Evolutionary conservation across 2,329 filamentous ascomycete genomes (phyloP).

Genomic region (Verticillium isaacii): DNA sequence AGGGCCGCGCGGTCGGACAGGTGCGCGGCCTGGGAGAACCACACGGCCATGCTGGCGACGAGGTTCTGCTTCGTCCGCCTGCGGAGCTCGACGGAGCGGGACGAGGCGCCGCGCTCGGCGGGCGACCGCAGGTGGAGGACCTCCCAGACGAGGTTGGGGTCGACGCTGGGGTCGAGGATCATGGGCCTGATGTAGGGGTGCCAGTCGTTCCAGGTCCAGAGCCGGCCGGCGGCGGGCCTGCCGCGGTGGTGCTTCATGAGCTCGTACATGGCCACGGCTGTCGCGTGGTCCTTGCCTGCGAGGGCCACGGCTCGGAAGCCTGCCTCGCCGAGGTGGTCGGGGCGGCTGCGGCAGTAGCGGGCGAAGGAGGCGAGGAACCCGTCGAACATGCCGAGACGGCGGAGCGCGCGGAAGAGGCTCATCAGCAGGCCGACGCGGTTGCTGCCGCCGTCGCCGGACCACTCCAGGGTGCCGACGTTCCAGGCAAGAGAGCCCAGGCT

Average conservation of each 20-base stretch:
- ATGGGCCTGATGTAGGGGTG: conserved; percentile 23
- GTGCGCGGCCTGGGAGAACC: conserved; percentile 21
- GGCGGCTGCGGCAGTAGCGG: neutral
- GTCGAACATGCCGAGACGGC: conserved; percentile 8
- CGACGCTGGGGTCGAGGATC: conserved; percentile 23
- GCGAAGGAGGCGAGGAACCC: conserved; percentile 12
- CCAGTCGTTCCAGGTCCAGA: conserved; percentile 29
- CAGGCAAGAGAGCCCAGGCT: conserved; percentile 4
- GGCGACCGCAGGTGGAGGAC: conserved; percentile 14
- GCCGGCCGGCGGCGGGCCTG: conserved; percentile 3
- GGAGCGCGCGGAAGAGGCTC: conserved; percentile 11
- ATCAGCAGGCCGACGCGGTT: neutral
- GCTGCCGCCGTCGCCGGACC: neutral
- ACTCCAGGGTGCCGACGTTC: neutral
- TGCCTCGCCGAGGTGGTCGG: neutral
- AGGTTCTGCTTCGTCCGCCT: conserved; percentile 18
- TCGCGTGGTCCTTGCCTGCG: conserved; percentile 16
- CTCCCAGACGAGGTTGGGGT: conserved; percentile 19
- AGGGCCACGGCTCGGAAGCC: conserved; percentile 9
- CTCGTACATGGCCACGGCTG: conserved; percentile 19
- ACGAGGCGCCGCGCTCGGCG: neutral
- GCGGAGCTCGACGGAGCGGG: neutral
- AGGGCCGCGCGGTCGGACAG: conserved; percentile 10
- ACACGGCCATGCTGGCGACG: conserved; percentile 22
- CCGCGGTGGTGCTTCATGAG: conserved; percentile 4